A percentile compares a stretch with the other conserved stretches of the same genome.
phyloP scores from a whole-genome alignment of 768 basidiomycete species.

The Tricholoma hemisulphureum region DNA sequence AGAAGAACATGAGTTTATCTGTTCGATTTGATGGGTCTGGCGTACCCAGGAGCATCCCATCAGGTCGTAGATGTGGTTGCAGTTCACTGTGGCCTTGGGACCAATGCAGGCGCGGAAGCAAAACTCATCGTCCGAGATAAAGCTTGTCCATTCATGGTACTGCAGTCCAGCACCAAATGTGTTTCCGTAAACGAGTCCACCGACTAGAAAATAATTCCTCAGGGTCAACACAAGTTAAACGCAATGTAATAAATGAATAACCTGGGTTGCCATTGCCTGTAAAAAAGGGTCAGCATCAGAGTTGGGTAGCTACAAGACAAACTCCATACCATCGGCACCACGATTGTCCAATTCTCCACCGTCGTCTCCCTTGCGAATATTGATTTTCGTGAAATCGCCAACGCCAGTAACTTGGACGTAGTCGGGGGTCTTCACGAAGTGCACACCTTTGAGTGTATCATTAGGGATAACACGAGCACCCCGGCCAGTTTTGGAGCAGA shows the following conservation, averaged over 20 bases:
- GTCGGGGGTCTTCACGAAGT: constrained; percentile 62
- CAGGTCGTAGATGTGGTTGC: constrained; percentile 78
- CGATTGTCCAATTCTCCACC: constrained; percentile 75
- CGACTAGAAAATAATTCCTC: constrained; percentile 43
- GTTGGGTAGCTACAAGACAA: background rate
- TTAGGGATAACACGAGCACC: constrained; percentile 73
- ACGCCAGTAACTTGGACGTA: constrained; percentile 64
- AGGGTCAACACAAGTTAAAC: background rate
- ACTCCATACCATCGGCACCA: constrained; percentile 52
- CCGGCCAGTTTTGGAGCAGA: constrained; percentile 70
- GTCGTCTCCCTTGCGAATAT: constrained; percentile 52
- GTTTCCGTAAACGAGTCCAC: constrained; percentile 69
- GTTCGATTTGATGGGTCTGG: background rate
- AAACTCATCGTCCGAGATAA: constrained; percentile 66
- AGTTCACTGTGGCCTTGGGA: constrained; percentile 52
- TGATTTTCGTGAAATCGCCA: constrained; percentile 69
- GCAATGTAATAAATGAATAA: constrained; percentile 16
- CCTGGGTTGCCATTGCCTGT: constrained; percentile 47
- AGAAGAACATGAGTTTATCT: constrained; percentile 7
- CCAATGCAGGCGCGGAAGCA: constrained; percentile 75
- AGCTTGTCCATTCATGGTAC: constrained; percentile 84
- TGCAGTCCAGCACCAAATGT: constrained; percentile 49
- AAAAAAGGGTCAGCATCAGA: background rate
- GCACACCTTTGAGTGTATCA: constrained; percentile 65
- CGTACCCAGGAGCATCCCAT: constrained; percentile 58